Evolutionary conservation across 306 rosid species (phyloP), one percentile per base, ranked within the genome.

Genomic region (Prinsepia uniflora): DNA sequence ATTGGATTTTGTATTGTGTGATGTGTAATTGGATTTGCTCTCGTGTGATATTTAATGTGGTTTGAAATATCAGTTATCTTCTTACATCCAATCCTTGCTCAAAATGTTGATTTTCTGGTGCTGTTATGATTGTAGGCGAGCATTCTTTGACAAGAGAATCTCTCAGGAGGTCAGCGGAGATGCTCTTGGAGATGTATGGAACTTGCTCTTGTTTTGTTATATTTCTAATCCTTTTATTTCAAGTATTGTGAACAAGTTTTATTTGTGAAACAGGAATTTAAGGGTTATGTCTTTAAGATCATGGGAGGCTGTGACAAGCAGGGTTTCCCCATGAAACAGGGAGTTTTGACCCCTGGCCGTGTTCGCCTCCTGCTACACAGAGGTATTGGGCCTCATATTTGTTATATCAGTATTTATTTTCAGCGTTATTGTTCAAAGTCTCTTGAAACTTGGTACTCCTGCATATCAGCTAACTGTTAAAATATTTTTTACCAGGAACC

Each of bases 301-400:
- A 82, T 77, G 86, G 89, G 89, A 74, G 89, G 89, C 0, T 85
- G 89, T 10, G 86, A 85, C 83, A 85, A 85, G 73, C 86, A 85
- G 59, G 89, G 89, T 5, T 85, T 85, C 71, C 89, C 89, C 20
- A 85, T 82, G 89, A 85, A 85, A 73, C 89, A 85, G 84, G 89
- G 86, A 44, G 89, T 85, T 12, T 68, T 82, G 84, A 80, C 89
- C 48, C 84, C 86, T 8, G 81, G 81, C 36, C 85, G 85, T 72
- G 89, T 85, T 20, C 83, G 80, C 52, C 86, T 85, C 71, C 75
- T 82, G 72, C 85, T 85, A 4, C 81, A 77, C 68, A 72, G 89
- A 78, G 86, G 89, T 84, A 42, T 48, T 82, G 48, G 10, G 19
- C 20, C 42, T 30, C 19, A 39, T 20, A 0, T 72, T 10, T 19